Base-by-base conservation (phyloP, 176 grass and related monocot species). In the Calamus simplicifolius region DNA sequence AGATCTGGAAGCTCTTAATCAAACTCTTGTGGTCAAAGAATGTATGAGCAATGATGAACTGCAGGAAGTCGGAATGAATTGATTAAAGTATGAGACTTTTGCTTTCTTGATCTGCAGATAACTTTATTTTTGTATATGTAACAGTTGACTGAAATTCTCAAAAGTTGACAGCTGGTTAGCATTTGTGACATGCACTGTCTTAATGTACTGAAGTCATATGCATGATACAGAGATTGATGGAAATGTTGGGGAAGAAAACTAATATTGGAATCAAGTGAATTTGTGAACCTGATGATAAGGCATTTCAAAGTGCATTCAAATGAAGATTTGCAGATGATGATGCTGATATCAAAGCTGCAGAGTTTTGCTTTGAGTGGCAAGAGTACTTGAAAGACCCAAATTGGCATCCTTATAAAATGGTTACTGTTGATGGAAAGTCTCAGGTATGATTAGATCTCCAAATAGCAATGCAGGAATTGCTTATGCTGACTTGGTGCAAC, bases 361-460 rank as follows among this genome's bases (percentile, higher is more conserved):
- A 68, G 53, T 12, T 79, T 10, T 72, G 52, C 31, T 84, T 80
- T 16, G 73, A 87, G 29, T 96, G 86, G 91, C 80, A 90, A 49
- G 28, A 77, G 59, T 80, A 90, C 69, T n/a, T 87, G 52, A 90
- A 52, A 29, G 68, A 85, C 15, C 77, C 86, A 28, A 77, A 77
- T 17, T 96, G 91, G 86, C 80, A 85, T 69, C 86, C 91, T 60
- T 96, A 87, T 55, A 79, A 77, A 61, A 54, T 96, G 21, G 38
- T 82, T 7, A 3, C 48, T 25, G 35, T 64, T 48, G 56, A 76
- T 62, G 78, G 66, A 50, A 64, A 84, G 56, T 3, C 0, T 28
- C 70, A 84, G 90, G 90, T 95, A 66, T 52, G 35, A 43, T 43
- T 43, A 43, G 8, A 43, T 12, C 35, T 43, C 35, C 35, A 2